phyloP scores from a whole-genome alignment of 371 early-diverging fungal species.

The Mucor ambiguus region DNA sequence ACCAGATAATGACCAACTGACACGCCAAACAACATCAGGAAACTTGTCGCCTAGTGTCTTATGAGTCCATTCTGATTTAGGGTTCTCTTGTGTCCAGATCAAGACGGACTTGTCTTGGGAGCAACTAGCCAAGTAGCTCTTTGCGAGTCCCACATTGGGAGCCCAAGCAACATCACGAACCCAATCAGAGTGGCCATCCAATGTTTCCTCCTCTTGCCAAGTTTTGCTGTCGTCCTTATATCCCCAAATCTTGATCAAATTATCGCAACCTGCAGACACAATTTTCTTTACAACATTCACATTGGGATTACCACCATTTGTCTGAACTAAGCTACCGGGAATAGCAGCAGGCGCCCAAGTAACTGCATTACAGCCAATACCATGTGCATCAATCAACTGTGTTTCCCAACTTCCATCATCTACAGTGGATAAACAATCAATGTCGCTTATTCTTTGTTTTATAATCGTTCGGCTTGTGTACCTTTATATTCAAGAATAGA shows the following conservation, averaged over 20 bases:
- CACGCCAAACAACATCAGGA: constrained; percentile 95
- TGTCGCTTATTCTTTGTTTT: constrained; percentile 2
- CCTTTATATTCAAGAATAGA: constrained; percentile 90
- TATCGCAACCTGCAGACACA: constrained; percentile 96
- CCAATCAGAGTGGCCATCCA: constrained; percentile 97
- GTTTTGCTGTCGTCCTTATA: constrained; percentile 77
- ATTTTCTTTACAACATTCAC: constrained; percentile 74
- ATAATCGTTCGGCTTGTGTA: constrained; percentile 32
- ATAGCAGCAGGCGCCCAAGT: constrained; percentile 93
- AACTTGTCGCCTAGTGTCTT: constrained; percentile 81
- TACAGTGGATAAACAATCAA: constrained; percentile 19
- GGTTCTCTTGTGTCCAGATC: constrained; percentile 92
- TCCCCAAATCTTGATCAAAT: constrained; percentile 93
- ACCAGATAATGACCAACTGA: constrained; percentile 92
- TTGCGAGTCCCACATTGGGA: constrained; percentile 91
- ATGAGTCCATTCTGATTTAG: constrained; percentile 72
- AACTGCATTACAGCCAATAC: constrained; percentile 92
- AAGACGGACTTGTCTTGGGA: constrained; percentile 96
- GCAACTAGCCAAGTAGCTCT: constrained; percentile 89
- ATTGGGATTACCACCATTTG: constrained; percentile 61
- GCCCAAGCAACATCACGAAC: constrained; percentile 98
- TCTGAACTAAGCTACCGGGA: constrained; percentile 80
- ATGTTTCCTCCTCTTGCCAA: constrained; percentile 78
- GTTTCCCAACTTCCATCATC: constrained; percentile 87
- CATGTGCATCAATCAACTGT: constrained; percentile 81